A percentile compares a stretch with the other conserved stretches of the same genome.
Conservation (phyloP, 768 basidiomycete species). For the Tricholoma sp. region DNA sequence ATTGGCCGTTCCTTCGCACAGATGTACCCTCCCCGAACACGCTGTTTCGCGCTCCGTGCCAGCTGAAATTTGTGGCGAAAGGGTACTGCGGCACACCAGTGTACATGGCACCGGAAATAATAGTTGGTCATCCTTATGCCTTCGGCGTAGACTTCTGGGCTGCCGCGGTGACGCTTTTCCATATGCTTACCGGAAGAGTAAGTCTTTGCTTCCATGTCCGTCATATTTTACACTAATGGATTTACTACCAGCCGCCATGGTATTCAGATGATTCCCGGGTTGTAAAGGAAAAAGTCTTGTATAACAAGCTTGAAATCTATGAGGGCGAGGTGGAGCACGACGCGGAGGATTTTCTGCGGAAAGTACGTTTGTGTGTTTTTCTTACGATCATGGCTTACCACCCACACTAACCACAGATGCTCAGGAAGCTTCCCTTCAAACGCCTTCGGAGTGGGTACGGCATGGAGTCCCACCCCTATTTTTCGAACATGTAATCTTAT, state of each 20-base stretch:
- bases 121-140: not conserved
- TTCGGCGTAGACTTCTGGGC: conserved; percentile 9
- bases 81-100: conserved; percentile 11
- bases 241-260: not conserved
- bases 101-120: conserved; percentile 13
- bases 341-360: not conserved
- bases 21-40: not conserved
- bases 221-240: not conserved
- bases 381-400: not conserved
- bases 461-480: not conserved
- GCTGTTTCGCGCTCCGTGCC: not conserved
- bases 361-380: not conserved
- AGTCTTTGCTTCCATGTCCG: not conserved
- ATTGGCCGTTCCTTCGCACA: not conserved
- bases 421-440: not conserved
- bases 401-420: not conserved
- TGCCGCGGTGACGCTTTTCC: conserved; percentile 8
- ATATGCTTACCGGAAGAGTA: conserved; percentile 11
- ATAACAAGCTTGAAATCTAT: not conserved
- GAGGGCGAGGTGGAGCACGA: not conserved
- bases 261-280: not conserved
- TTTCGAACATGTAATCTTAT: not conserved
- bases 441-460: not conserved
- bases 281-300: not conserved
- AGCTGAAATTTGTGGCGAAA: not conserved